These are phyloP conservation scores for Dioscorea dumetorum DNA, from an alignment of 106 monocot species.

Conservation along the genomic window DNA sequence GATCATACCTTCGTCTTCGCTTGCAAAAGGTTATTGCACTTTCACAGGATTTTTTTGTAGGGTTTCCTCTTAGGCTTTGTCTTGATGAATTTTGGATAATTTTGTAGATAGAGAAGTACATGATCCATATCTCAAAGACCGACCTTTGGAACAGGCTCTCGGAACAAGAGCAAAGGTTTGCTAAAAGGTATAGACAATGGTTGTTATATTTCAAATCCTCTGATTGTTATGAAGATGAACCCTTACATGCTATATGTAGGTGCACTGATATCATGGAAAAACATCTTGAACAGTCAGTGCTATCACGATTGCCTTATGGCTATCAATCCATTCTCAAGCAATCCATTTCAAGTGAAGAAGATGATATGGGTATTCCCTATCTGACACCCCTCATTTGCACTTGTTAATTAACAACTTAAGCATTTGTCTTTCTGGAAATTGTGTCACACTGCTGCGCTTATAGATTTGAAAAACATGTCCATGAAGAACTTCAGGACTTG, in stretches of 20 bases:
- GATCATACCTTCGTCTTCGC: constrained; percentile 88
- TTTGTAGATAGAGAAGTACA: constrained; percentile 77
- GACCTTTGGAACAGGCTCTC: constrained; percentile 69
- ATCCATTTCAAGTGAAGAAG: constrained; percentile 89
- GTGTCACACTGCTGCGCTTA: too few species aligned
- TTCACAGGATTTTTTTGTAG: neutral
- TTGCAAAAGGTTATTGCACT: constrained; percentile 54
- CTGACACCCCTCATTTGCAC: neutral
- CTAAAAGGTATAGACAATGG: constrained; percentile 34
- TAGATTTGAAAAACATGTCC: too few species aligned
- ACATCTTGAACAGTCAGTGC: constrained; percentile 71
- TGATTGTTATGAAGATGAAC: constrained; percentile 1
- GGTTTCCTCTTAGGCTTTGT: neutral
- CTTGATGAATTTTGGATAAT: neutral
- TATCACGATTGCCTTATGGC: constrained; percentile 66
- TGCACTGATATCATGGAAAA: constrained; percentile 71
- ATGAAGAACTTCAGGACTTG: too few species aligned
- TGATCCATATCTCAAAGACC: constrained; percentile 67
- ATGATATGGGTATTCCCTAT: constrained; percentile 76
- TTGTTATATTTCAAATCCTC: neutral
- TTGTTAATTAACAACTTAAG: neutral
- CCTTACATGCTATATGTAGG: constrained; percentile 16
- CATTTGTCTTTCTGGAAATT: neutral
- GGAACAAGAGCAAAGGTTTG: constrained; percentile 68
- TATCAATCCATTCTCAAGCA: constrained; percentile 74